phyloP scores from a whole-genome alignment of 2,329 filamentous ascomycete species.

The Metarhizium sp. region DNA sequence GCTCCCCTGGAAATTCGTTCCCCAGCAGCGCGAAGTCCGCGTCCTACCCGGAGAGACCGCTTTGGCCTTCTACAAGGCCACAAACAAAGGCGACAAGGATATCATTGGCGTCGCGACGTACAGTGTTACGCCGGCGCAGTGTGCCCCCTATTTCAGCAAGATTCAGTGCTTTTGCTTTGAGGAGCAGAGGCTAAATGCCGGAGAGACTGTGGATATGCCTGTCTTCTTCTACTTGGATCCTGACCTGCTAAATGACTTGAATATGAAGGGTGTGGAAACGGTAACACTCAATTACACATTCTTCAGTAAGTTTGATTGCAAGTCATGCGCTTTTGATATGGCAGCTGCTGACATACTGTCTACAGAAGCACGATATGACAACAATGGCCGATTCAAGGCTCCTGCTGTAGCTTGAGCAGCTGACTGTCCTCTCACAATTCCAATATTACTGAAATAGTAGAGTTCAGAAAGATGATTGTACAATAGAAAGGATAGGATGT shows the following conservation, averaged over 20 bases:
- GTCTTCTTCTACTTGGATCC: conserved; percentile 99
- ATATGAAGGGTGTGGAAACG: conserved; percentile 89
- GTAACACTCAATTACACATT: conserved; percentile 97
- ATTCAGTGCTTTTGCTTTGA: conserved; percentile 99
- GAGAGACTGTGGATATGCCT: conserved; percentile 98
- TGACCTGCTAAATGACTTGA: conserved; percentile 83
- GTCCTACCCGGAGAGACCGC: conserved; percentile 95
- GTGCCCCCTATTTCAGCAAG: conserved; percentile 97
- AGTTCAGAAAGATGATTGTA: neutral
- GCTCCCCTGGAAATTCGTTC: conserved; percentile 93
- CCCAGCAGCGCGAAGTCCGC: conserved; percentile 92
- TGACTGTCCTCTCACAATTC: neutral
- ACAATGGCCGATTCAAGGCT: conserved; percentile 34
- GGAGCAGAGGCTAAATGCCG: conserved; percentile 86
- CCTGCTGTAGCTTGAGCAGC: conserved; percentile 16
- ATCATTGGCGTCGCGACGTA: conserved; percentile 98
- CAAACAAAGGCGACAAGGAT: conserved; percentile 80
- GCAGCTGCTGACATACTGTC: conserved; percentile 22
- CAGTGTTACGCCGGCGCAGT: conserved; percentile 90
- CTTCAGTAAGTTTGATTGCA: conserved; percentile 64
- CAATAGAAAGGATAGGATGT: neutral
- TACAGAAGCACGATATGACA: conserved; percentile 35
- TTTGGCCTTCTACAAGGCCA: conserved; percentile 94
- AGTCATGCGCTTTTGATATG: neutral
- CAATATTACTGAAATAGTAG: neutral